phyloP scores from a whole-genome alignment of 495 filamentous ascomycete genomes.

The Penicillium daleae region DNA sequence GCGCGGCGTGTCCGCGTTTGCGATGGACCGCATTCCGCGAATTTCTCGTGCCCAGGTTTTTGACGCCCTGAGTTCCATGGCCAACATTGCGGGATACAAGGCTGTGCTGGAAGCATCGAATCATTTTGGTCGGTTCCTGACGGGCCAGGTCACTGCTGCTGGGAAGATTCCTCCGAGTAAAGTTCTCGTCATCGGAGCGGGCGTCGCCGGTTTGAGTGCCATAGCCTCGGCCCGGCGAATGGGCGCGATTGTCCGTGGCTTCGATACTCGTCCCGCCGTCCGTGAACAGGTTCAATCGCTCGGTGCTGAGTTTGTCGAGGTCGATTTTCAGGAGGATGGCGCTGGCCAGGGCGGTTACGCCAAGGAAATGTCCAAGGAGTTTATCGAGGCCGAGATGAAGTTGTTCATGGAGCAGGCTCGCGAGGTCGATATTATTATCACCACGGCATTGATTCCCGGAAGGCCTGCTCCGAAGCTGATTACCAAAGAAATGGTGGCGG shows the following conservation, averaged over 20 bases:
- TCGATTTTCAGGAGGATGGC: constrained; percentile 81
- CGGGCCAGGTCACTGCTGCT: constrained; percentile 81
- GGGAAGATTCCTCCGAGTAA: constrained; percentile 83
- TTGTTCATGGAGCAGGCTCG: constrained; percentile 78
- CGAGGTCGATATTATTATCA: constrained; percentile 87
- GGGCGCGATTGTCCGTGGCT: constrained; percentile 83
- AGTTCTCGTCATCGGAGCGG: constrained; percentile 80
- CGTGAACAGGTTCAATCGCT: constrained; percentile 84
- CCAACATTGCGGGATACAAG: constrained; percentile 87
- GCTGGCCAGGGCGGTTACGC: constrained; percentile 81
- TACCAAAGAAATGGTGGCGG: constrained; percentile 73
- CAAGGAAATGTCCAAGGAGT: constrained; percentile 88
- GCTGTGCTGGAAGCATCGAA: constrained; percentile 82
- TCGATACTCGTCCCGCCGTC: constrained; percentile 77
- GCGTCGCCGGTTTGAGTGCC: constrained; percentile 79
- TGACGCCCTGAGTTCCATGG: constrained; percentile 77
- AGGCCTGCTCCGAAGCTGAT: constrained; percentile 76
- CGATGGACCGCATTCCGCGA: constrained; percentile 84
- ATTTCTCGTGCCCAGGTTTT: constrained; percentile 83
- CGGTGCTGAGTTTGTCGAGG: constrained; percentile 82
- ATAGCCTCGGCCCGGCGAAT: constrained; percentile 78
- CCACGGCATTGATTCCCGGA: constrained; percentile 80
- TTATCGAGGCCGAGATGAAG: constrained; percentile 86
- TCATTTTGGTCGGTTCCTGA: constrained; percentile 79
- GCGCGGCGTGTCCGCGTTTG: constrained; percentile 68